A percentile compares a stretch with the other conserved stretches of the same genome.
Evolutionary conservation across 345 rosid species (phyloP).

Genomic region (Ailanthus altissimus): DNA sequence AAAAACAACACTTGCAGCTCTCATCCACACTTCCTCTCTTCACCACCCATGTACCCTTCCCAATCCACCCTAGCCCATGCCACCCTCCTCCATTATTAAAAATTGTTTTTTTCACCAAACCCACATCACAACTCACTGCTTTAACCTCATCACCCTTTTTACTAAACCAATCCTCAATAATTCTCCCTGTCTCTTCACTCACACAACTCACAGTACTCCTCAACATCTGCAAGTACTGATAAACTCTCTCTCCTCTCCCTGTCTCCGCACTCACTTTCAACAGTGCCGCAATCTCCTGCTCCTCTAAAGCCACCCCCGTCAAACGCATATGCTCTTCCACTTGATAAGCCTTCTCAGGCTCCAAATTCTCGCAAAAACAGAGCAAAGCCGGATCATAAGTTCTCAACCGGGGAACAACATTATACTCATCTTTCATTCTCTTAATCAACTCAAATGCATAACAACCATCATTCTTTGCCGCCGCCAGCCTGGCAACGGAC

Average conservation of each 20-base stretch:
- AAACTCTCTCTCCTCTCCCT: constrained; percentile 57
- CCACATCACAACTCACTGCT: constrained; percentile 33
- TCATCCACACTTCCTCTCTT: constrained; percentile 50
- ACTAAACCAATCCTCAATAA: constrained; percentile 67
- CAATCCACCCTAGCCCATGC: constrained; percentile 95
- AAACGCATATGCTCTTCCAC: constrained; percentile 72
- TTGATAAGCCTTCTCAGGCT: constrained; percentile 70
- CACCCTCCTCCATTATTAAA: constrained; percentile 85
- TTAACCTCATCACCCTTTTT: constrained; percentile 37
- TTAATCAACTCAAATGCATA: constrained; percentile 68
- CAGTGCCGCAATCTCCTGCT: constrained; percentile 63
- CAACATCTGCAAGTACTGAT: constrained; percentile 72
- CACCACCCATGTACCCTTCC: constrained; percentile 70
- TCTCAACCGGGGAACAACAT: constrained; percentile 62
- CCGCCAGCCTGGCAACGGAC: constrained; percentile 64
- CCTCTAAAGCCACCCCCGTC: constrained; percentile 61
- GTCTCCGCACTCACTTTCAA: constrained; percentile 65
- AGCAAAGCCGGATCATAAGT: constrained; percentile 75
- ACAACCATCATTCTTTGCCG: constrained; percentile 72
- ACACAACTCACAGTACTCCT: constrained; percentile 60
- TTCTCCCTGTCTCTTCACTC: constrained; percentile 52
- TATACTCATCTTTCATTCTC: constrained; percentile 42
- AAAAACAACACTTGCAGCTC: constrained; percentile 63
- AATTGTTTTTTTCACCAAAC: constrained; percentile 42
- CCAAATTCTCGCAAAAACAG: constrained; percentile 65